A percentile compares a stretch with the other conserved stretches of the same genome.
phyloP scores from a whole-genome alignment of 1,284 basidiomycete genomes.

The Marasmius tenuissimus region DNA sequence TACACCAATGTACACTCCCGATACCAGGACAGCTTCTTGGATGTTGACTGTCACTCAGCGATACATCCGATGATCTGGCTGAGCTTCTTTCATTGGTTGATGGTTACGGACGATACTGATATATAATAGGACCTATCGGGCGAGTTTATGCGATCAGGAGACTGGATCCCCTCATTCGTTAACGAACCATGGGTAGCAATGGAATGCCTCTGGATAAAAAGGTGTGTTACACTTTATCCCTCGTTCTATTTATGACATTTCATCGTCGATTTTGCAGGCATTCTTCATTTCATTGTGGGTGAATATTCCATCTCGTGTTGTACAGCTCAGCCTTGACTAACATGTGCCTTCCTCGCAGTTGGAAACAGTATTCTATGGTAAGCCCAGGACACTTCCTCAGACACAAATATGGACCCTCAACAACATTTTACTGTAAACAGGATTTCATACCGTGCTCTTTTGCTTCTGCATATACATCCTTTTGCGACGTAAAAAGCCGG shows the following conservation, averaged over 20 bases:
- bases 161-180: neutral
- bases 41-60: too few relatives aligned
- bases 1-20: too few relatives aligned
- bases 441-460: constrained; percentile 8
- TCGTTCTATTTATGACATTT: too few relatives aligned
- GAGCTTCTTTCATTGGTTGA: too few relatives aligned
- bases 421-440: neutral
- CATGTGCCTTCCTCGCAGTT: neutral
- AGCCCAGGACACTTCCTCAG: neutral
- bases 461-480: constrained; percentile 6
- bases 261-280: neutral
- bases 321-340: neutral
- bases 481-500: constrained; percentile 4
- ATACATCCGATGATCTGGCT: too few relatives aligned
- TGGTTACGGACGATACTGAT: too few relatives aligned
- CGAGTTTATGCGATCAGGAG: neutral
- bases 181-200: neutral
- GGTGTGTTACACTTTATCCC: neutral
- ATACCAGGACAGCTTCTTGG: too few relatives aligned
- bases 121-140: too few relatives aligned
- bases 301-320: neutral
- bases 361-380: constrained; percentile 11
- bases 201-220: neutral
- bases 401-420: neutral
- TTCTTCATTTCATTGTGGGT: constrained; percentile 12